Evolutionary conservation across 495 filamentous ascomycete genomes (phyloP).

Genomic region (Glonium stellatum): DNA sequence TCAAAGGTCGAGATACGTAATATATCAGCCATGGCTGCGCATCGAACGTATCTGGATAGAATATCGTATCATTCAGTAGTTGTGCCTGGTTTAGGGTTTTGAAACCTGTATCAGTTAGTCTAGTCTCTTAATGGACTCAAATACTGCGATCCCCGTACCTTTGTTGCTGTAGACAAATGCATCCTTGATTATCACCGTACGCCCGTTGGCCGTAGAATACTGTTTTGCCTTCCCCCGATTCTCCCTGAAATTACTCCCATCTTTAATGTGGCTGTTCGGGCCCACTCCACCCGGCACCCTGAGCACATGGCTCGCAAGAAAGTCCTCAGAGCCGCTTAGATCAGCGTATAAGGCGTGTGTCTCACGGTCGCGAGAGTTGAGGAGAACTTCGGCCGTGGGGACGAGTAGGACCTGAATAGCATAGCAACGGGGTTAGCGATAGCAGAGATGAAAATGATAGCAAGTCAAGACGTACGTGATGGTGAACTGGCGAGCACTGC

Average conservation of each 20-base stretch:
- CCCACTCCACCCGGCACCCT: slow-evolving; percentile 60
- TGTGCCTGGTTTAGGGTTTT: slow-evolving; percentile 86
- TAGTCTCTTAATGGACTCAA: neutral
- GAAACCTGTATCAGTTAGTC: slow-evolving; percentile 57
- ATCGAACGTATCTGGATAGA: slow-evolving; percentile 75
- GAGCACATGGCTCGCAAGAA: slow-evolving; percentile 92
- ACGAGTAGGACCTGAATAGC: slow-evolving; percentile 71
- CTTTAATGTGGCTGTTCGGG: slow-evolving; percentile 51
- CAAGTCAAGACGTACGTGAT: slow-evolving; percentile 55
- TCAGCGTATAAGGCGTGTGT: slow-evolving; percentile 70
- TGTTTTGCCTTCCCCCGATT: slow-evolving; percentile 88
- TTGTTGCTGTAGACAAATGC: slow-evolving; percentile 91
- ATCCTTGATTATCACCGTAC: slow-evolving; percentile 92
- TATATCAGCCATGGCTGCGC: slow-evolving; percentile 92
- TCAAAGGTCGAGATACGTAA: slow-evolving; percentile 87
- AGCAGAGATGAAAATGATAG: slow-evolving; percentile 2
- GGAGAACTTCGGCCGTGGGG: slow-evolving; percentile 83
- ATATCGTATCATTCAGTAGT: slow-evolving; percentile 77
- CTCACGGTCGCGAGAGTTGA: slow-evolving; percentile 84
- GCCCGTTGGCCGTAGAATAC: slow-evolving; percentile 84
- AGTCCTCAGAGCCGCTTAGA: slow-evolving; percentile 81
- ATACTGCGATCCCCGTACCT: slow-evolving; percentile 46
- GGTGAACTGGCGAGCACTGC: slow-evolving; percentile 87
- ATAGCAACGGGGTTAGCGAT: neutral
- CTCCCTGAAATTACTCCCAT: slow-evolving; percentile 73